phyloP scores from a whole-genome alignment of 495 filamentous ascomycete species.

The Talaromyces borbonicus region DNA sequence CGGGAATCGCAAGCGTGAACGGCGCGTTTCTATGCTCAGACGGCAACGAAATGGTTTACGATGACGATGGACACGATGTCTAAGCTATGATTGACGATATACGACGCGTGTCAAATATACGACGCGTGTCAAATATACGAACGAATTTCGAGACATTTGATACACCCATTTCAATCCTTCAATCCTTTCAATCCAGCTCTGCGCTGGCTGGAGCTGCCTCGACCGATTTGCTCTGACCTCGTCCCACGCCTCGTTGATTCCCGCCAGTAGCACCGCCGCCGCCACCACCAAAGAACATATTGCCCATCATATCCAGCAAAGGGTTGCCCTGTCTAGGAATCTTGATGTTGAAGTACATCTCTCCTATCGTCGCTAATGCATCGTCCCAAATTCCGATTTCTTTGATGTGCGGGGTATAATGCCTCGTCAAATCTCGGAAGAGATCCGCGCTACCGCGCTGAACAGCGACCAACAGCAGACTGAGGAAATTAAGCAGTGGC shows the following conservation, averaged over 20 bases:
- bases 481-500: slow-evolving; percentile 88
- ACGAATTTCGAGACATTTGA: too few species aligned
- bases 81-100: too few species aligned
- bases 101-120: too few species aligned
- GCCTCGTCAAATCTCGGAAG: slow-evolving; percentile 71
- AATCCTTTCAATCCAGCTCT: slow-evolving; percentile 41
- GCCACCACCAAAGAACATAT: slow-evolving; percentile 70
- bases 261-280: slow-evolving; percentile 34
- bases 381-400: slow-evolving; percentile 76
- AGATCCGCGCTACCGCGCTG: slow-evolving; percentile 71
- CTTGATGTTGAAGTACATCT: slow-evolving; percentile 97
- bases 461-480: slow-evolving; percentile 68
- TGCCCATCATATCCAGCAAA: slow-evolving; percentile 94
- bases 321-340: slow-evolving; percentile 81
- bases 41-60: too few species aligned
- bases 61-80: too few species aligned
- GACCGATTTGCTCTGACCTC: slow-evolving; percentile 33
- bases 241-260: slow-evolving; percentile 22
- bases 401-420: slow-evolving; percentile 67
- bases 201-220: slow-evolving; percentile 40
- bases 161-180: slow-evolving; percentile 2
- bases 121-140: too few species aligned
- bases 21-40: neutral
- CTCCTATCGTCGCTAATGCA: slow-evolving; percentile 73
- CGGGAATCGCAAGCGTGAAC: slow-evolving; percentile 26